These are phyloP conservation scores for Coccomyxa sp. DNA, from an alignment of 139 green algal genomes.

Conservation along the genomic window DNA sequence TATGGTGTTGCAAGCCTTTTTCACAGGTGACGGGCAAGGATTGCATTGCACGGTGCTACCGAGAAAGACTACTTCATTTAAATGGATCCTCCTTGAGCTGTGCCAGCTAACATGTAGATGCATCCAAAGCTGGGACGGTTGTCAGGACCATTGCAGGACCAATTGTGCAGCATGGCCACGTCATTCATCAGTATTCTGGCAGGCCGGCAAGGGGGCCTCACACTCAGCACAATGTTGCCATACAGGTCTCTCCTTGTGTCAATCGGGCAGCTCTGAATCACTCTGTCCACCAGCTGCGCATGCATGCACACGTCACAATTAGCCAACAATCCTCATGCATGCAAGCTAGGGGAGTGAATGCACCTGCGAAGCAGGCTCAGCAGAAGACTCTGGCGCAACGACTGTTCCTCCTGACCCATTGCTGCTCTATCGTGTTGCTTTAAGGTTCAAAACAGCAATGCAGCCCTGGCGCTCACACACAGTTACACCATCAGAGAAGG, in stretches of 20 bases:
- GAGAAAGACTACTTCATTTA: background rate
- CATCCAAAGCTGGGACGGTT: no score
- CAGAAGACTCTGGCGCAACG: background rate
- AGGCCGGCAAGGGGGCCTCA: conserved; percentile 3
- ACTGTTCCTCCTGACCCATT: no score
- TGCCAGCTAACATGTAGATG: no score
- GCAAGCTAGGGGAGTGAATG: background rate
- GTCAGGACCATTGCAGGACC: no score
- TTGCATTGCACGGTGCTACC: background rate
- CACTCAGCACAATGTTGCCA: conserved; percentile 53
- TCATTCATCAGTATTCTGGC: background rate
- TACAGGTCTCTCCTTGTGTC: conserved; percentile 77
- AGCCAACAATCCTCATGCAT: background rate
- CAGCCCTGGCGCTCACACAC: background rate
- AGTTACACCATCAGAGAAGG: background rate
- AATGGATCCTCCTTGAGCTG: no score
- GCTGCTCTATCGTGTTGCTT: no score
- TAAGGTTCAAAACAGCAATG: background rate
- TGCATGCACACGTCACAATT: background rate
- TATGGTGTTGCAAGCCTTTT: background rate
- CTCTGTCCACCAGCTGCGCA: conserved; percentile 54
- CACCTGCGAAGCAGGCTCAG: background rate
- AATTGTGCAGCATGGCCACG: no score
- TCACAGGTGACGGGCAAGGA: background rate
- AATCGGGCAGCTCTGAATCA: conserved; percentile 68